Evolutionary conservation across 805 yeast species (phyloP).

Genomic region (Saccharomycopsis lassenensis): DNA sequence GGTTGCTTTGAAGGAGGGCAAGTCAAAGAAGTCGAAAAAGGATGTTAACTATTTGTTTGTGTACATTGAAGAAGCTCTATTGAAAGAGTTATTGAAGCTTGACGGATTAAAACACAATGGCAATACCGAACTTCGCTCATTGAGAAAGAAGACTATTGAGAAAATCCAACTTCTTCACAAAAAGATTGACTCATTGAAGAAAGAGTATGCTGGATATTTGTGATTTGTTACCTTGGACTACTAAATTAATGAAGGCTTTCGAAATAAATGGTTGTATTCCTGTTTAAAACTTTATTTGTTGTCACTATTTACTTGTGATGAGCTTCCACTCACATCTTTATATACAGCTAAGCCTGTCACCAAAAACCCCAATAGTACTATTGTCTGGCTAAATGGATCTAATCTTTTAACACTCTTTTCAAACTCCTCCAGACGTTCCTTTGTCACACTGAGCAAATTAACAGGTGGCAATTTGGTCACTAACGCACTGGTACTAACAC

Average conservation of each 20-base stretch:
- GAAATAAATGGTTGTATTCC: too few species aligned
- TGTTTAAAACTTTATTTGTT: too few species aligned
- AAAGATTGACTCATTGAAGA: constrained; percentile 34
- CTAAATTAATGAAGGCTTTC: too few species aligned
- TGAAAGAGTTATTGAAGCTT: constrained; percentile 54
- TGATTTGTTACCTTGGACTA: too few species aligned
- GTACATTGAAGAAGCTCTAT: constrained; percentile 54
- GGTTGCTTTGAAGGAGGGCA: not conserved
- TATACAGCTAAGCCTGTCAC: constrained; percentile 42
- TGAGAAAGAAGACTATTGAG: constrained; percentile 50
- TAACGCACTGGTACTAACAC: constrained; percentile 22
- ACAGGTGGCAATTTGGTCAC: constrained; percentile 26
- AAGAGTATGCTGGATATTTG: constrained; percentile 7
- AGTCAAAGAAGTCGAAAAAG: constrained; percentile 6
- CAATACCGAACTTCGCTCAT: constrained; percentile 39
- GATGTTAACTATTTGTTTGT: constrained; percentile 10
- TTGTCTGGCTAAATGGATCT: constrained; percentile 47
- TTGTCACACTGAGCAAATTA: constrained; percentile 33
- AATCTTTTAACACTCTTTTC: constrained; percentile 38
- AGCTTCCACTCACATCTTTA: too few species aligned
- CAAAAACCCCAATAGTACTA: constrained; percentile 38
- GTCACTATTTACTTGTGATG: too few species aligned
- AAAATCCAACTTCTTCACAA: constrained; percentile 49
- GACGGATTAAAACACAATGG: constrained; percentile 50
- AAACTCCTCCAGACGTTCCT: constrained; percentile 31